These are phyloP conservation scores for Mariannaea sp. DNA, from an alignment of 2,329 filamentous ascomycete genomes.

Conservation along the genomic window DNA sequence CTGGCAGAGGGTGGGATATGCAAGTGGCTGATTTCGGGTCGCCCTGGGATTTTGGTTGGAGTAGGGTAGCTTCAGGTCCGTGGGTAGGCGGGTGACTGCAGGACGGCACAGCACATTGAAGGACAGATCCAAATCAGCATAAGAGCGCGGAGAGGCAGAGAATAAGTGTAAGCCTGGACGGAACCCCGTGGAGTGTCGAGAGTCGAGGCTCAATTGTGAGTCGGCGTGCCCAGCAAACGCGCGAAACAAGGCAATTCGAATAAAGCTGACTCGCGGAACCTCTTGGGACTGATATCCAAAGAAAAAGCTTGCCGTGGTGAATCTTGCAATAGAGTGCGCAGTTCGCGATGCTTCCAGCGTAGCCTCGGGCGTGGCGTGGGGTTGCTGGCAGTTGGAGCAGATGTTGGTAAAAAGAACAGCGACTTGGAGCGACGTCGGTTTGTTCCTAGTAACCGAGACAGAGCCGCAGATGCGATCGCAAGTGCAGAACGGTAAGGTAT, in stretches of 20 bases:
- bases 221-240: constrained; percentile 24
- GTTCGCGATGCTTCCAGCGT: constrained; percentile 10
- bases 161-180: constrained; percentile 12
- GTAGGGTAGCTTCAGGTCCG: constrained; percentile 31
- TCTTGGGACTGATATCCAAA: constrained; percentile 5
- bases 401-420: constrained; percentile 7
- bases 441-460: constrained; percentile 8
- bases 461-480: constrained; percentile 19
- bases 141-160: constrained; percentile 18
- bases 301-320: constrained; percentile 4
- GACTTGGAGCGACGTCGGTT: constrained; percentile 10
- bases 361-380: not conserved
- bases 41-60: constrained; percentile 33
- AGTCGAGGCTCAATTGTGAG: constrained; percentile 11
- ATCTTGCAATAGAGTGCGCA: constrained; percentile 3
- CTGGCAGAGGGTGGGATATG: constrained; percentile 42
- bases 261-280: constrained; percentile 16
- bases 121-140: constrained; percentile 14
- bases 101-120: constrained; percentile 31
- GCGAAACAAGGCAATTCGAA: constrained; percentile 20
- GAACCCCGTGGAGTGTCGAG: constrained; percentile 24
- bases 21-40: constrained; percentile 43
- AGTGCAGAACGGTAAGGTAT: constrained; percentile 6
- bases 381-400: constrained; percentile 6
- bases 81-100: constrained; percentile 32